A percentile compares a stretch with the other conserved stretches of the same genome.
Evolutionary conservation across 805 yeast species (phyloP).

Genomic region (Saturnispora serradocipensis): DNA sequence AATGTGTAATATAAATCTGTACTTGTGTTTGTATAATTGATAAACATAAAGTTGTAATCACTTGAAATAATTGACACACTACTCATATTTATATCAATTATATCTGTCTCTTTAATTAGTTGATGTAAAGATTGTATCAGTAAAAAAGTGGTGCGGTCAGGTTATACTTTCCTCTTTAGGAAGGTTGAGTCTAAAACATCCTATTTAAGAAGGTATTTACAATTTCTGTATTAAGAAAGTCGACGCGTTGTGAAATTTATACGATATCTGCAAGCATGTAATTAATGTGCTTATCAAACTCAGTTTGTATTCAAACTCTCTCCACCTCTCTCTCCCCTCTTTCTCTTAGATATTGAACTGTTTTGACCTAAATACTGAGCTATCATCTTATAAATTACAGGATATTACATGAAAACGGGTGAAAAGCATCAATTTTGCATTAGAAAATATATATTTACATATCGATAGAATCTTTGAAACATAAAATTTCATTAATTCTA

Average conservation of each 20-base stretch:
- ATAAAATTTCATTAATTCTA: slow-evolving; percentile 51
- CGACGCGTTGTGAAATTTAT: not conserved
- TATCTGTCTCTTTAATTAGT: not conserved
- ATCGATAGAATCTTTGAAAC: slow-evolving; percentile 52
- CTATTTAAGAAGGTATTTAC: slow-evolving; percentile 6
- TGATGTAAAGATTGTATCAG: not conserved
- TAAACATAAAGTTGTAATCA: not conserved
- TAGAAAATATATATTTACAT: slow-evolving; percentile 13
- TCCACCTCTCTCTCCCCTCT: too few relatives aligned
- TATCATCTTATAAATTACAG: too few relatives aligned
- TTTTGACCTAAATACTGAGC: too few relatives aligned
- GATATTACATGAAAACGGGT: not conserved
- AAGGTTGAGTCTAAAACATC: slow-evolving; percentile 2
- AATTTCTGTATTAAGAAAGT: not conserved
- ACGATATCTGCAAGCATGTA: not conserved
- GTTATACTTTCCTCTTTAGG: not conserved
- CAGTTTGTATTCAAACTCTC: too few relatives aligned
- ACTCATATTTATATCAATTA: not conserved
- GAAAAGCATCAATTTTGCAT: not conserved
- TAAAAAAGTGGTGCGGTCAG: not conserved
- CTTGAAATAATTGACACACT: not conserved
- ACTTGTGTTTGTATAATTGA: not conserved
- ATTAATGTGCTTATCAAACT: too few relatives aligned
- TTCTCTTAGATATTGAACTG: too few relatives aligned
- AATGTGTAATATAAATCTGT: not conserved